Evolutionary conservation across 225 moss, liverwort and hornwort genomes (phyloP), one percentile per base, ranked within the genome.

Genomic region (Antitrichia curtipendula): DNA sequence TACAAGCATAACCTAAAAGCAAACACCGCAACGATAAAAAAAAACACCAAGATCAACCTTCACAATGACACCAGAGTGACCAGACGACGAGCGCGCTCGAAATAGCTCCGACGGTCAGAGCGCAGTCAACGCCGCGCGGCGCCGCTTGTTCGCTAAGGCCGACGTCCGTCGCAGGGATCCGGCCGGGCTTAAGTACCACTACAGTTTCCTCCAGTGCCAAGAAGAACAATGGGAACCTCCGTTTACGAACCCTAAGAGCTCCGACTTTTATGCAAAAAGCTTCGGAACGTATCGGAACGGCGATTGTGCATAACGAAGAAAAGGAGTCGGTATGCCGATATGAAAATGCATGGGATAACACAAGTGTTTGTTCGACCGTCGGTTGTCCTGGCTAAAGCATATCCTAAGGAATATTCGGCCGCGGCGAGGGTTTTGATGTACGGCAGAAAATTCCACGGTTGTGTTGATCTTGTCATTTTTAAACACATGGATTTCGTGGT

Each of bases 71-170:
- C 62, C 84, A 22, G 50, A 75, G 75, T 50, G 52, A 50, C 52
- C 50, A 60, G 45, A 64, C 45, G 45, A 57, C 43, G 71, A 41
- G 84, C 80, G 80, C 88, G 80, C 88, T 63, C 43, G 80, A 75
- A 81, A 81, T 72, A 85, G 74, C 73, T 63, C 64, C 62, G 53
- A 32, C 78, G 78, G 88, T 84, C 88, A 88, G 84, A 84, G 84
- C 32, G 16, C 84, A 70, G 88, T 88, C 88, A 88, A 88, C 88
- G 84, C 88, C 88, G 84, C 84, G 84, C 88, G 88, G 88, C 77
- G 82, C 47, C 76, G 85, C 85, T 85, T 28, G 75, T 61, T 23
- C 38, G 53, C 77, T 40, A 16, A 32, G 76, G 85, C 77, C 38
- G 53, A 64, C 80, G 83, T 15, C 66, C 84, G 89, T 78, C 87